Conservation (phyloP, 2,329 filamentous ascomycete genomes). For the Salinomyces thailandicus region DNA sequence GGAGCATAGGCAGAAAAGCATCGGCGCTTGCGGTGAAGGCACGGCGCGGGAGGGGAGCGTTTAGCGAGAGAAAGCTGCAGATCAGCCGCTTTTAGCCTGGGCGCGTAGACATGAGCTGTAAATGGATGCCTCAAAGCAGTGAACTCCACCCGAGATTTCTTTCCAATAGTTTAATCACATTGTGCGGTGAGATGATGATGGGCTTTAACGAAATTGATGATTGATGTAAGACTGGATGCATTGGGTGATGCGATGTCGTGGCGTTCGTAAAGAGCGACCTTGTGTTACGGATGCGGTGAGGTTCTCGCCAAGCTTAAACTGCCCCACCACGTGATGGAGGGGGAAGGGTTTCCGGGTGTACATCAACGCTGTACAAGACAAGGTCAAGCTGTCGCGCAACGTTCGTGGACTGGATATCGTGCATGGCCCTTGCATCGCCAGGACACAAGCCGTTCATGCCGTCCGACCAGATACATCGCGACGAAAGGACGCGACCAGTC, state of each 20-base stretch:
- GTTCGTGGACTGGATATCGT: neutral
- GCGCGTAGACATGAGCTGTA: neutral
- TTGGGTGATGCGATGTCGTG: neutral
- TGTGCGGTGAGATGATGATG: neutral
- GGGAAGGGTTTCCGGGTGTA: no score
- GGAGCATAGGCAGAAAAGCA: no score
- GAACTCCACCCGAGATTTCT: neutral
- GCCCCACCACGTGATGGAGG: neutral
- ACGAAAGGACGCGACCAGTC: neutral
- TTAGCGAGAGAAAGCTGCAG: neutral
- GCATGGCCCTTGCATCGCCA: slow-evolving; percentile 1
- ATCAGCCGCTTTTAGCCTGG: neutral
- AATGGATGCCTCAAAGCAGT: neutral
- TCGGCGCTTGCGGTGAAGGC: neutral
- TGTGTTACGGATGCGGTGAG: no score
- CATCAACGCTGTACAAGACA: neutral
- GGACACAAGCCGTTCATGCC: slow-evolving; percentile 2
- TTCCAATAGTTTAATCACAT: neutral
- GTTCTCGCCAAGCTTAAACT: no score
- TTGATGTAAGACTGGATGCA: neutral
- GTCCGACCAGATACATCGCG: slow-evolving; percentile 6
- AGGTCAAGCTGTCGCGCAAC: neutral
- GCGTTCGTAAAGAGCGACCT: neutral
- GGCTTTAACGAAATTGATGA: neutral
- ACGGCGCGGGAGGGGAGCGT: neutral